These are phyloP conservation scores for Debaryomyces singareniensis DNA, from an alignment of 1,139 yeast genomes.

Conservation along the genomic window DNA sequence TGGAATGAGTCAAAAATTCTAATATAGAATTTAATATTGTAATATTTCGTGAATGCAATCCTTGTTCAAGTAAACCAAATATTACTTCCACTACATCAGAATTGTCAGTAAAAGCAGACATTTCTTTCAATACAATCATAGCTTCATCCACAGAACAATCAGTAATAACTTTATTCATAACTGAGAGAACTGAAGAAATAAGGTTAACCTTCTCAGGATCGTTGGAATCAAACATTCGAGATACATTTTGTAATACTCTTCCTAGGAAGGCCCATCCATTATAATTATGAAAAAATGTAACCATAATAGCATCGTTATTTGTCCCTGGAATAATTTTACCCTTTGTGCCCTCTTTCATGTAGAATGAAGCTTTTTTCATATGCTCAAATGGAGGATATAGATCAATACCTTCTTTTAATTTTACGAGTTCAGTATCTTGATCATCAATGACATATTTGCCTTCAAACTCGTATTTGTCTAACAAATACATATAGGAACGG, in stretches of 20 bases:
- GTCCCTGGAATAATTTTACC: conserved; percentile 61
- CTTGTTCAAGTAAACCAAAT: conserved; percentile 61
- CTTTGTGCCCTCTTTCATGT: conserved; percentile 49
- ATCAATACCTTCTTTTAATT: conserved; percentile 32
- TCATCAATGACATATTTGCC: conserved; percentile 42
- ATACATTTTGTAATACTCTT: conserved; percentile 60
- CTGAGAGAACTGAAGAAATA: conserved; percentile 43
- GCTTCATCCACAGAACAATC: conserved; percentile 36
- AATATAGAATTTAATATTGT: conserved; percentile 42
- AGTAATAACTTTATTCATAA: conserved; percentile 44
- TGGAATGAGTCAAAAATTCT: conserved; percentile 44
- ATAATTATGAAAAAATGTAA: conserved; percentile 65
- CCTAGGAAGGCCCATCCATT: conserved; percentile 89
- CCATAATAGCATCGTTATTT: conserved; percentile 40
- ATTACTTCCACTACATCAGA: conserved; percentile 66
- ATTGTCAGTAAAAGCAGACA: conserved; percentile 56
- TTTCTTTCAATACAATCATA: conserved; percentile 44
- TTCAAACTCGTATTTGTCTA: conserved; percentile 31
- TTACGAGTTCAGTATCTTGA: conserved; percentile 46
- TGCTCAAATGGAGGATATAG: conserved; percentile 47
- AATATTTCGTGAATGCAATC: conserved; percentile 51
- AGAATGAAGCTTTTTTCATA: conserved; percentile 37
- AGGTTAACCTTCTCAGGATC: conserved; percentile 30
- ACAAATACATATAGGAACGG: conserved; percentile 51
- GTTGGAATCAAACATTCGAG: conserved; percentile 30